Percentiles rank a stretch among this genome's conserved stretches.
Evolutionary conservation across 163 green algal genomes (phyloP).

Genomic region (Botryococcus braunii): DNA sequence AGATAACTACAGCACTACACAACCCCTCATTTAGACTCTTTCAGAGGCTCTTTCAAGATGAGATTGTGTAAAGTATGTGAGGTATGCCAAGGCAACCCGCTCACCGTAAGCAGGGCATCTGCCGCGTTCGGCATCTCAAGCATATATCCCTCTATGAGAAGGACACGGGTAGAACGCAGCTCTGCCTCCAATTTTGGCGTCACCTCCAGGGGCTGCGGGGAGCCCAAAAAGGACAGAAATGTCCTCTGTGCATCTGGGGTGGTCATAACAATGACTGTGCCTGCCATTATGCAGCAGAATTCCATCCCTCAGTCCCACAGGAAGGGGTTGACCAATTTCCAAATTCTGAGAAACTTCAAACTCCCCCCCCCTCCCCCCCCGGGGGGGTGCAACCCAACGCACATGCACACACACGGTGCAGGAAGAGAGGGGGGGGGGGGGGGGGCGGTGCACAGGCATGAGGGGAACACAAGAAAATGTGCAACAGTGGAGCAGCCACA

Average conservation of each 20-base stretch:
- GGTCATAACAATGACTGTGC: constrained; percentile 87
- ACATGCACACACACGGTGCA: neutral
- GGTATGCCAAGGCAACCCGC: neutral
- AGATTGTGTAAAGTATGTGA: neutral
- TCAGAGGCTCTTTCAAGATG: neutral
- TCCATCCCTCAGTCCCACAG: neutral
- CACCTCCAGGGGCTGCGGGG: constrained; percentile 22
- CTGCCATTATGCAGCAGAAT: constrained; percentile 21
- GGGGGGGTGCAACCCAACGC: too few species aligned
- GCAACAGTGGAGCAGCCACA: too few species aligned
- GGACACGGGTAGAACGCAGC: constrained; percentile 33
- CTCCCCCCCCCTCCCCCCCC: too few species aligned
- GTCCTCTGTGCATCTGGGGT: constrained; percentile 84
- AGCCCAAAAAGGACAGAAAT: constrained; percentile 79
- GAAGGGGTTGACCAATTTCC: neutral
- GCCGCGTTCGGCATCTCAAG: constrained; percentile 57
- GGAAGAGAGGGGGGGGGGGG: too few species aligned
- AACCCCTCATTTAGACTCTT: too few species aligned
- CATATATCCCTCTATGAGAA: constrained; percentile 79
- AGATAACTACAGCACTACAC: too few species aligned
- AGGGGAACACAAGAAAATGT: too few species aligned
- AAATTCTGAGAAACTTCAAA: neutral
- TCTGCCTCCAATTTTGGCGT: constrained; percentile 21
- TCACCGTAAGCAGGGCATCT: neutral
- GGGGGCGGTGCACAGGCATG: too few species aligned